Evolutionary conservation across 208 protist genomes (phyloP).

Genomic region (Trypanosomatidae sp.): DNA sequence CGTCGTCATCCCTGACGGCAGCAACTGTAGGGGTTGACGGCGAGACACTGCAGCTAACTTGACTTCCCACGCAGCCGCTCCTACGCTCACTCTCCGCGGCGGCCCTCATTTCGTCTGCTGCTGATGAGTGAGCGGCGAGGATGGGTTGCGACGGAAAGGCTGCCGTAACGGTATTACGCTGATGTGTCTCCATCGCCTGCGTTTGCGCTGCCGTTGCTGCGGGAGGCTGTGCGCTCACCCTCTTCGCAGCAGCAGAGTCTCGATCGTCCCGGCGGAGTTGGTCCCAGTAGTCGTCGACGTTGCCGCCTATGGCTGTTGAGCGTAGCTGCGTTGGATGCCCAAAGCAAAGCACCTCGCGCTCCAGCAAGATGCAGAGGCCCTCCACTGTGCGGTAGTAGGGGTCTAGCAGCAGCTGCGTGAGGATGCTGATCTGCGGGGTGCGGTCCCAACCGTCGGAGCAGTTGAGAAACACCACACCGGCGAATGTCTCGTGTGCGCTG

Average conservation of each 20-base stretch:
- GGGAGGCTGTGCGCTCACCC: neutral
- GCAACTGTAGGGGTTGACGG: neutral
- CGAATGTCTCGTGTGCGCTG: constrained; percentile 17
- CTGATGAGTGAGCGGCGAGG: neutral
- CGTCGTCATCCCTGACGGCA: neutral
- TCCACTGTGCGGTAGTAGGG: constrained; percentile 94
- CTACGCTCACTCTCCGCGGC: constrained; percentile 2
- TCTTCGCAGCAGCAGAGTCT: constrained; percentile 2
- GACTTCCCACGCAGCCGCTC: neutral
- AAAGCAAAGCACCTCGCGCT: constrained; percentile 93
- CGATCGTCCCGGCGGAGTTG: neutral
- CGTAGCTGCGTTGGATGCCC: constrained; percentile 68
- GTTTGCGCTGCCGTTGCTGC: neutral
- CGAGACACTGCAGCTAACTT: neutral
- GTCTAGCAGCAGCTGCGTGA: constrained; percentile 89
- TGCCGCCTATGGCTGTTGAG: constrained; percentile 21
- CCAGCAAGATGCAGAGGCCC: constrained; percentile 90
- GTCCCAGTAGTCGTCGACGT: constrained; percentile 15
- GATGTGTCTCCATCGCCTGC: neutral
- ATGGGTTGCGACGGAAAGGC: neutral
- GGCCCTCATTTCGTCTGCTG: neutral
- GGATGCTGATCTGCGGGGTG: constrained; percentile 80
- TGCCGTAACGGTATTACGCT: neutral
- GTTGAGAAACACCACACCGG: constrained; percentile 41
- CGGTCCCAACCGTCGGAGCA: constrained; percentile 95